A percentile compares a stretch with the other conserved stretches of the same genome.
phyloP scores from a whole-genome alignment of 352 stramenopile species.

The Phytophthora syringae region DNA sequence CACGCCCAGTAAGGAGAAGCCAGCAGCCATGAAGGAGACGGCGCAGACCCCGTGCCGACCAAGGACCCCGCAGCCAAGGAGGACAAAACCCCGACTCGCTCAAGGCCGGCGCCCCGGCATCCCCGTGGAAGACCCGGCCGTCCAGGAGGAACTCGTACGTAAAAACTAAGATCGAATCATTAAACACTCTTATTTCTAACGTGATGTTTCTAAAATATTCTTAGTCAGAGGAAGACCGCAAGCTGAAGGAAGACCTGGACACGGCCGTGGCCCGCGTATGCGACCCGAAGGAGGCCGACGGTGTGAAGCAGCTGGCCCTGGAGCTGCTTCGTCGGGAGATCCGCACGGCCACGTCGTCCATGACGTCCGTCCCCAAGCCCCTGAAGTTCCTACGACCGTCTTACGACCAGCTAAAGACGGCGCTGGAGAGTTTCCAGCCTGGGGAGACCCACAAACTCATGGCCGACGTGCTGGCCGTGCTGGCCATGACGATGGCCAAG shows the following conservation, averaged over 20 bases:
- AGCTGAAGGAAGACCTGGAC: conserved; percentile 94
- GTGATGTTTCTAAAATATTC: no score
- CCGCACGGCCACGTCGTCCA: conserved; percentile 96
- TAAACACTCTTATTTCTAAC: no score
- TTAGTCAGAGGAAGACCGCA: conserved; percentile 91
- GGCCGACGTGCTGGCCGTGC: conserved; percentile 90
- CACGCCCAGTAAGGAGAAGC: conserved; percentile 23
- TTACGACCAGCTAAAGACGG: conserved; percentile 94
- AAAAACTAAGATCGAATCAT: not conserved
- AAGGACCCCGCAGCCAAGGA: conserved; percentile 62
- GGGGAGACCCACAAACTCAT: conserved; percentile 84
- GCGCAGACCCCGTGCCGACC: conserved; percentile 55
- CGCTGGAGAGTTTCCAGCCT: conserved; percentile 55
- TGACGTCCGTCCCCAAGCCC: conserved; percentile 99
- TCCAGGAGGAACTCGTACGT: conserved; percentile 77
- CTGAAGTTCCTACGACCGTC: conserved; percentile 99
- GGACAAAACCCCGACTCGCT: conserved; percentile 47
- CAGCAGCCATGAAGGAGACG: conserved; percentile 70
- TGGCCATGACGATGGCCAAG: conserved; percentile 99
- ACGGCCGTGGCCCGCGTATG: conserved; percentile 83
- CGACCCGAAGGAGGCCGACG: conserved; percentile 62
- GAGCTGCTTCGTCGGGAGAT: conserved; percentile 98
- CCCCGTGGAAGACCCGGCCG: conserved; percentile 37
- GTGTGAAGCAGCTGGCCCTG: conserved; percentile 91
- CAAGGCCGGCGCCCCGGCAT: no score